A percentile compares a stretch with the other conserved stretches of the same genome.
These are phyloP conservation scores for Harringtonia lauricola DNA, from an alignment of 2,329 filamentous ascomycete species.

Conservation along the genomic window DNA sequence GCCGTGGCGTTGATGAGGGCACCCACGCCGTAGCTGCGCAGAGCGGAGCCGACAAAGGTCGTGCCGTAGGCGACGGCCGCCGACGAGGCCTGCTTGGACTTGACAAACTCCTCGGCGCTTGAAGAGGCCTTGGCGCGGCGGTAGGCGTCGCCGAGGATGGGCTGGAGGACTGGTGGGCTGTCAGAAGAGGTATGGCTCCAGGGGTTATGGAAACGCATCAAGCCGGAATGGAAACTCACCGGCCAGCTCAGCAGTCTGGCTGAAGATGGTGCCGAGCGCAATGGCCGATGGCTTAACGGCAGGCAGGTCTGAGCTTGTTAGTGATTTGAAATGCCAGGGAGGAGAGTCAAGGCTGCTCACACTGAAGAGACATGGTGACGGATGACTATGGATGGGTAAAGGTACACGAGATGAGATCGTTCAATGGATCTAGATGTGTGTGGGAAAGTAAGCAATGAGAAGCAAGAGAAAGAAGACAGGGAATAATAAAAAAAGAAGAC, in stretches of 20 bases:
- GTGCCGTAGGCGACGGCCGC: conserved; percentile 86
- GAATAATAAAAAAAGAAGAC: too few relatives aligned
- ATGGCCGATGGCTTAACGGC: conserved; percentile 97
- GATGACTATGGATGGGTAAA: too few relatives aligned
- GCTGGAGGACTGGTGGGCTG: conserved; percentile 51
- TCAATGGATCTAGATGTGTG: too few relatives aligned
- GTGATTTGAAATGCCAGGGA: neutral
- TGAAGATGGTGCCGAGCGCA: conserved; percentile 91
- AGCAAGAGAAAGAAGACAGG: too few relatives aligned
- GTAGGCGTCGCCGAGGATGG: conserved; percentile 91
- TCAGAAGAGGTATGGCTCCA: too few relatives aligned
- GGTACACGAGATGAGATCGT: too few relatives aligned
- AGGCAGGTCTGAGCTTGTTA: conserved; percentile 37
- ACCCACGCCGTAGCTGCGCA: conserved; percentile 83
- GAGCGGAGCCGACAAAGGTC: conserved; percentile 74
- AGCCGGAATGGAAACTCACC: conserved; percentile 17
- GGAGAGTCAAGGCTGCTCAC: conserved; percentile 26
- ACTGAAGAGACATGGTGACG: conserved; percentile 45
- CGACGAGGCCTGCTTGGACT: conserved; percentile 81
- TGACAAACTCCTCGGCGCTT: conserved; percentile 93
- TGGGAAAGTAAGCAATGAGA: too few relatives aligned
- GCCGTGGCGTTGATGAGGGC: conserved; percentile 91
- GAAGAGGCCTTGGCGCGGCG: conserved; percentile 83
- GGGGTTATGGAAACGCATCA: neutral
- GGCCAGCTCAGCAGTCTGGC: conserved; percentile 80